Evolutionary conservation across 257 asterid species (phyloP).

Genomic region (Jaltomata sinuosa): DNA sequence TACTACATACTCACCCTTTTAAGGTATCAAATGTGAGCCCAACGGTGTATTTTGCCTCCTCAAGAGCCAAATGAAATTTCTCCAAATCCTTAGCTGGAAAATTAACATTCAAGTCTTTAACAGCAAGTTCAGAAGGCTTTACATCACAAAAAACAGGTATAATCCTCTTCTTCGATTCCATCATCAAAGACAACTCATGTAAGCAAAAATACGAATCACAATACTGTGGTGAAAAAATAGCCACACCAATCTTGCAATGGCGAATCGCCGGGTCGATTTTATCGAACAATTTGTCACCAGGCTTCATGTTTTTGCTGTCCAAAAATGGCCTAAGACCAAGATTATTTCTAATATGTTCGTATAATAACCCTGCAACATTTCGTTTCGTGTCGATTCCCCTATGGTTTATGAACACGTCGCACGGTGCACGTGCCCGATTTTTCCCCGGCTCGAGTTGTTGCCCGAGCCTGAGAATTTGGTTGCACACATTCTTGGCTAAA

Average conservation of each 20-base stretch:
- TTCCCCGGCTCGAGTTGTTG: neutral
- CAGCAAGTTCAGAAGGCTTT: slow-evolving; percentile 70
- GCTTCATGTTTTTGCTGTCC: slow-evolving; percentile 84
- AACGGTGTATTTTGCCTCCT: slow-evolving; percentile 65
- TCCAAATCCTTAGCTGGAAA: slow-evolving; percentile 26
- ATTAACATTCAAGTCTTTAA: slow-evolving; percentile 29
- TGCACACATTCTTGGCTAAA: slow-evolving; percentile 19
- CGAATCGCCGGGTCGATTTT: slow-evolving; percentile 46
- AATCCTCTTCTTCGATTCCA: slow-evolving; percentile 37
- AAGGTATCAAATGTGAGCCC: slow-evolving; percentile 71
- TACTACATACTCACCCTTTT: slow-evolving; percentile 37
- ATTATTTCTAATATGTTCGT: slow-evolving; percentile 37
- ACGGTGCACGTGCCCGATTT: neutral
- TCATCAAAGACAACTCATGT: slow-evolving; percentile 63
- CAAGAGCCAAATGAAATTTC: slow-evolving; percentile 44
- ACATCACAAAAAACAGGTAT: slow-evolving; percentile 68
- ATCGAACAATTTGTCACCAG: slow-evolving; percentile 68
- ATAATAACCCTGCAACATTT: slow-evolving; percentile 65
- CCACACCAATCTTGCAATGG: slow-evolving; percentile 56
- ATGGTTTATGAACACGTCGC: slow-evolving; percentile 80
- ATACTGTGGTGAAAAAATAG: slow-evolving; percentile 67
- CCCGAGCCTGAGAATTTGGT: slow-evolving; percentile 13
- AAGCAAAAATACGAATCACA: slow-evolving; percentile 70
- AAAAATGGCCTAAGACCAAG: slow-evolving; percentile 44
- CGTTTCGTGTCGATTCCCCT: slow-evolving; percentile 71